Percentiles rank a stretch among this genome's conserved stretches.
Evolutionary conservation across 2,329 filamentous ascomycete genomes (phyloP).

Genomic region (Dactylellina drechsleri): DNA sequence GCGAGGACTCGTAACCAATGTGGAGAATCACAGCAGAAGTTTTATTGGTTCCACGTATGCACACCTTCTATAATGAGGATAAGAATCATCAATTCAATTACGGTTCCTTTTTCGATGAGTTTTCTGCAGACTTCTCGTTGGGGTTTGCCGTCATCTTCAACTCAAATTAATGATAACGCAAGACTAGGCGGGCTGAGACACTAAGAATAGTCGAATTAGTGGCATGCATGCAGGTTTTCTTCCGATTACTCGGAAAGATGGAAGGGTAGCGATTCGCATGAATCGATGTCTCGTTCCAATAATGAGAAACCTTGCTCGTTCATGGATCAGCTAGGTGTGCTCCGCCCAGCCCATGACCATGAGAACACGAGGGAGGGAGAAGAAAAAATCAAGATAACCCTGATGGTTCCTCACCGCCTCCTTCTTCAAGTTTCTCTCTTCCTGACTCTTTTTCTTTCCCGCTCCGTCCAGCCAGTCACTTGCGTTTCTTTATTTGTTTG

Average conservation of each 20-base stretch:
- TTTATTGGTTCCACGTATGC: not conserved
- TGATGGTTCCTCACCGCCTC: conserved; percentile 17
- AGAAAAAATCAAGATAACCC: conserved; percentile 27
- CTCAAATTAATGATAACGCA: conserved; percentile 38
- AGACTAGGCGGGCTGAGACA: conserved; percentile 7
- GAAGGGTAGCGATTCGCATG: conserved; percentile 33
- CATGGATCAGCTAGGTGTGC: conserved; percentile 34
- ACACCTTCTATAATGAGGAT: no score
- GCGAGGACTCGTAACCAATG: not conserved
- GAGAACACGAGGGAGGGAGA: conserved; percentile 5
- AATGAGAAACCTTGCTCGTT: conserved; percentile 13
- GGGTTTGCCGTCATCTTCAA: conserved; percentile 2
- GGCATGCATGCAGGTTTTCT: conserved; percentile 24
- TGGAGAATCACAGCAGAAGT: conserved; percentile 8
- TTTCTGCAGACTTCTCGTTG: not conserved
- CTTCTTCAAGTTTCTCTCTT: conserved; percentile 15
- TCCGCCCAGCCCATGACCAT: conserved; percentile 9
- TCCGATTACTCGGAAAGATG: conserved; percentile 33
- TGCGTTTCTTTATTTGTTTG: conserved; percentile 11
- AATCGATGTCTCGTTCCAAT: conserved; percentile 43
- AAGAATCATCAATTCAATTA: not conserved
- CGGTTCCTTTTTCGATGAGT: conserved; percentile 27
- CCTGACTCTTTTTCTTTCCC: not conserved
- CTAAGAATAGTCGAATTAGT: conserved; percentile 15
- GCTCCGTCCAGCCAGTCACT: not conserved